Evolutionary conservation across 129 eudicot species (phyloP).

Genomic region (Flaveria robusta): DNA sequence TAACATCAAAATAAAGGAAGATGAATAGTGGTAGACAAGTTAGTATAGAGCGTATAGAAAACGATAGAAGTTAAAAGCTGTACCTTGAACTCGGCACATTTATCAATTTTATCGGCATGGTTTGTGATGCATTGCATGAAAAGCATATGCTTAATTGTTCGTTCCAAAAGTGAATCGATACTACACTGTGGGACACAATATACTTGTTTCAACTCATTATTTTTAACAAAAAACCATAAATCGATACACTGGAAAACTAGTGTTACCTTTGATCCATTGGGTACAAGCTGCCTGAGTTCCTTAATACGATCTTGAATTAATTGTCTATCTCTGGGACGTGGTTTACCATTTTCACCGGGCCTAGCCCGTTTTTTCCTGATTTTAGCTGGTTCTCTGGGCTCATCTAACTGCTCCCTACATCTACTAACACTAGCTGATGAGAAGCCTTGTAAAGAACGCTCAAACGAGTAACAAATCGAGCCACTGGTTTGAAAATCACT

Average conservation of each 20-base stretch:
- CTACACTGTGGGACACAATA: conserved; percentile 83
- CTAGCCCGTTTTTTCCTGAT: conserved; percentile 65
- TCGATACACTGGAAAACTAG: neutral
- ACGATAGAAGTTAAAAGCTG: neutral
- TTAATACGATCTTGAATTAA: conserved; percentile 88
- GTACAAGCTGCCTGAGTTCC: conserved; percentile 82
- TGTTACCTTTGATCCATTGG: conserved; percentile 92
- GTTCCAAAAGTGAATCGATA: conserved; percentile 88
- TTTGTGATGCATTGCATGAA: conserved; percentile 68
- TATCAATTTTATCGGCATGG: conserved; percentile 72
- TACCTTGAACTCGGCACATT: conserved; percentile 70
- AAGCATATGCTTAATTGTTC: conserved; percentile 85
- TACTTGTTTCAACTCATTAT: conserved; percentile 26
- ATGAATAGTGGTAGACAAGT: neutral
- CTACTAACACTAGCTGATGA: conserved; percentile 57
- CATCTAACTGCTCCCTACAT: conserved; percentile 54
- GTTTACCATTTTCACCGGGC: conserved; percentile 69
- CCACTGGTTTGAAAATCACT: conserved; percentile 43
- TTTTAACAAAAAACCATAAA: neutral
- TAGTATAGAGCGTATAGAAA: neutral
- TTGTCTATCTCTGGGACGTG: conserved; percentile 89
- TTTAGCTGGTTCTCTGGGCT: conserved; percentile 51
- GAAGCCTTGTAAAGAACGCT: conserved; percentile 53
- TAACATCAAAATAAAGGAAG: neutral
- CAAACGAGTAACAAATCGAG: conserved; percentile 53